A percentile compares a stretch with the other conserved stretches of the same genome.
phyloP scores from a whole-genome alignment of 2,329 filamentous ascomycete genomes.

The Trichophyton mentagrophytes region DNA sequence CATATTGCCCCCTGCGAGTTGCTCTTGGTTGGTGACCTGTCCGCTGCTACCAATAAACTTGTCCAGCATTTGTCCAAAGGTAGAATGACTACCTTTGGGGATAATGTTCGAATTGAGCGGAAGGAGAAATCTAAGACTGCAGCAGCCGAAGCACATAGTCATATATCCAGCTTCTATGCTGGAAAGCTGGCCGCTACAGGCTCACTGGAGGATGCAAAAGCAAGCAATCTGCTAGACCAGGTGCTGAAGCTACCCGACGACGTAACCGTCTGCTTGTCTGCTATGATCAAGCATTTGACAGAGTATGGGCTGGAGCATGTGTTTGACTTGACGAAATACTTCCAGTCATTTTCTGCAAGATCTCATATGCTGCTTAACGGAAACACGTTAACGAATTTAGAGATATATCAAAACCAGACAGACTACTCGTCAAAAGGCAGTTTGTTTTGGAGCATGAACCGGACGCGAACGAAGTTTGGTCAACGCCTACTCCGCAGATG shows the following conservation, averaged over 20 bases:
- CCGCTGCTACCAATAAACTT: slow-evolving; percentile 83
- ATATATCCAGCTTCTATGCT: slow-evolving; percentile 87
- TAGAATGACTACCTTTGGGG: slow-evolving; percentile 83
- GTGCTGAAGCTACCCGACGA: slow-evolving; percentile 73
- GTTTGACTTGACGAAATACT: slow-evolving; percentile 92
- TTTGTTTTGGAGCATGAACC: slow-evolving; percentile 89
- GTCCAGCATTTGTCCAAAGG: slow-evolving; percentile 79
- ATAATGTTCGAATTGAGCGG: slow-evolving; percentile 74
- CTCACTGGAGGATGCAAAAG: slow-evolving; percentile 41
- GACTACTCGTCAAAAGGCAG: slow-evolving; percentile 76
- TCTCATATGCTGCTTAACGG: slow-evolving; percentile 95
- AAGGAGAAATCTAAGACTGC: slow-evolving; percentile 65
- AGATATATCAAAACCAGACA: slow-evolving; percentile 91
- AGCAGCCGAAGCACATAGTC: slow-evolving; percentile 71
- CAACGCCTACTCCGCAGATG: slow-evolving; percentile 81
- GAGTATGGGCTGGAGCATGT: slow-evolving; percentile 93
- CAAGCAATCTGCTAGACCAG: slow-evolving; percentile 63
- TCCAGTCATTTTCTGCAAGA: slow-evolving; percentile 83
- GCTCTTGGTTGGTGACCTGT: slow-evolving; percentile 79
- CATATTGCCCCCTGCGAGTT: slow-evolving; percentile 96
- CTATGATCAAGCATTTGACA: slow-evolving; percentile 86
- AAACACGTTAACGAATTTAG: slow-evolving; percentile 83
- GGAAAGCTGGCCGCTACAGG: slow-evolving; percentile 58
- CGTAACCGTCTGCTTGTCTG: slow-evolving; percentile 82
- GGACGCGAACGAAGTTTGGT: slow-evolving; percentile 80